These are phyloP conservation scores for Triangularia verruculosa DNA, from an alignment of 2,329 filamentous ascomycete species.

Conservation along the genomic window DNA sequence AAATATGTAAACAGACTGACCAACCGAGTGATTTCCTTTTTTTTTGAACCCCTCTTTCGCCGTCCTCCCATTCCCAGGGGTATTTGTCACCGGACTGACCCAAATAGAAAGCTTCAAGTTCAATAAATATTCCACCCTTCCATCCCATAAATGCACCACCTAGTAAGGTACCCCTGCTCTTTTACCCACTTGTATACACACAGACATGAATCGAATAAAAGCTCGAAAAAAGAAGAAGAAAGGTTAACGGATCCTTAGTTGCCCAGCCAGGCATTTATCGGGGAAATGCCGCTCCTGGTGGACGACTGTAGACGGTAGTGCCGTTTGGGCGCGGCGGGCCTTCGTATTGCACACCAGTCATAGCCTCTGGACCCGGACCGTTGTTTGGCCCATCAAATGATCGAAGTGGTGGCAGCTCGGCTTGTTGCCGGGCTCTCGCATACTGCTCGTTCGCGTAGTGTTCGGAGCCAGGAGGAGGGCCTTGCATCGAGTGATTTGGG, in stretches of 20 bases:
- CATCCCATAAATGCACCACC: not conserved
- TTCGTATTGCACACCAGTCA: conserved; percentile 66
- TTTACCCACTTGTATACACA: not conserved
- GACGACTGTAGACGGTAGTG: not conserved
- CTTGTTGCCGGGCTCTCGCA: conserved; percentile 30
- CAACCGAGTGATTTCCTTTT: not conserved
- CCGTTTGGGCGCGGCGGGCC: conserved; percentile 37
- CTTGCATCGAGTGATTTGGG: conserved; percentile 12
- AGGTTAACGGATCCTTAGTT: not conserved
- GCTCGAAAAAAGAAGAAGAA: not conserved
- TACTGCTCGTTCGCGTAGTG: conserved; percentile 28
- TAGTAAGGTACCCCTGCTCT: not conserved
- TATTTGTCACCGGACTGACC: not conserved
- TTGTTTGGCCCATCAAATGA: conserved; percentile 45
- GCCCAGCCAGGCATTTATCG: not conserved
- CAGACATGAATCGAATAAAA: not conserved
- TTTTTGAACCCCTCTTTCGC: not conserved
- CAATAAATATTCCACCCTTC: not conserved
- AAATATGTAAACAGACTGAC: not conserved
- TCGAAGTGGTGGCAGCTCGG: conserved; percentile 56
- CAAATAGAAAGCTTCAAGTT: not conserved
- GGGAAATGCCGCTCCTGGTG: not conserved
- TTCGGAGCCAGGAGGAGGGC: conserved; percentile 14
- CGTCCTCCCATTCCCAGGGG: not conserved
- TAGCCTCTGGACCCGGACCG: conserved; percentile 51